Conservation (phyloP, 2,329 filamentous ascomycete genomes). For the Ophiostoma quercus region DNA sequence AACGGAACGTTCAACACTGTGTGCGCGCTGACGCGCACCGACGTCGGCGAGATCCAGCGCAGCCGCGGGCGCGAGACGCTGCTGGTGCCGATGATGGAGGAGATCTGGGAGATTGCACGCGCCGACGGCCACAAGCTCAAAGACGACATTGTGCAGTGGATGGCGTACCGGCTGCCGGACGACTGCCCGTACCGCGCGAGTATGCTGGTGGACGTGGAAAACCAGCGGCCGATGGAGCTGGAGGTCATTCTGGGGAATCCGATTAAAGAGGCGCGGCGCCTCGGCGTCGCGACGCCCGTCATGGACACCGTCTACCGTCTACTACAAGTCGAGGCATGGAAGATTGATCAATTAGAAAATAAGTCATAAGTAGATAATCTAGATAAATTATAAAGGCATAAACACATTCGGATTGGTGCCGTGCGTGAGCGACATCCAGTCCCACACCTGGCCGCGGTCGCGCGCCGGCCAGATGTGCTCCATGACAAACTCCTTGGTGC, state of each 20-base stretch:
- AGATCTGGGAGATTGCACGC: constrained; percentile 34
- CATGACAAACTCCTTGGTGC: constrained; percentile 22
- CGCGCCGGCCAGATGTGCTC: constrained; percentile 26
- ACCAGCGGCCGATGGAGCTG: constrained; percentile 60
- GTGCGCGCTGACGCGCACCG: constrained; percentile 26
- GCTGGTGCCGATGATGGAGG: constrained; percentile 35
- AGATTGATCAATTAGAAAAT: constrained; percentile 17
- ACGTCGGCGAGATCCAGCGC: constrained; percentile 27
- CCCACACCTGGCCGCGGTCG: constrained; percentile 25
- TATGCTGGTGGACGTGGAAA: constrained; percentile 68
- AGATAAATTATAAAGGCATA: constrained; percentile 22
- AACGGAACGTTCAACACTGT: constrained; percentile 27
- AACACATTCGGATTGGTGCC: constrained; percentile 12
- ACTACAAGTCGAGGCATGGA: constrained; percentile 36
- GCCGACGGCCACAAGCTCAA: constrained; percentile 32
- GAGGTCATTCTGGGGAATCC: constrained; percentile 70
- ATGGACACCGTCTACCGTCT: constrained; percentile 64
- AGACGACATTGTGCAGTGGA: constrained; percentile 30
- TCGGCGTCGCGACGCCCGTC: constrained; percentile 60
- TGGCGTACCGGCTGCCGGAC: constrained; percentile 32
- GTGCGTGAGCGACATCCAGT: constrained; percentile 26
- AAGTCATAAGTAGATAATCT: not conserved
- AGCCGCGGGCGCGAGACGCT: constrained; percentile 28
- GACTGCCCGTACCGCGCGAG: constrained; percentile 40
- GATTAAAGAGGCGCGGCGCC: constrained; percentile 56